phyloP scores from a whole-genome alignment of 2,329 filamentous ascomycete species.

The Fusarium acutatum region DNA sequence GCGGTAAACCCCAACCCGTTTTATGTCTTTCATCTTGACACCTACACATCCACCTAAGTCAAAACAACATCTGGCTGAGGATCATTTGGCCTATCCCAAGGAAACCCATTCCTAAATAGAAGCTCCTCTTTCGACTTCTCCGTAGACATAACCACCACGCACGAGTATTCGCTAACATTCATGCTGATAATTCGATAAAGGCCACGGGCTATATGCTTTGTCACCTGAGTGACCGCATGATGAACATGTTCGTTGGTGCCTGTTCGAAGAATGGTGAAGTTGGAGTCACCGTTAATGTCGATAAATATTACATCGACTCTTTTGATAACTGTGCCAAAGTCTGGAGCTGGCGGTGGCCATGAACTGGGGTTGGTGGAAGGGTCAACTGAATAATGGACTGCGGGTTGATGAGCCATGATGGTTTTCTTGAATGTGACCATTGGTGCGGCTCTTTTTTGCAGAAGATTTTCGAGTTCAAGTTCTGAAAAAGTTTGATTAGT shows the following conservation, averaged over 20 bases:
- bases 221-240: neutral
- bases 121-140: neutral
- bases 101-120: neutral
- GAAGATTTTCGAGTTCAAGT: neutral
- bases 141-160: neutral
- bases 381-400: neutral
- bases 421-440: too few relatives aligned
- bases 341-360: neutral
- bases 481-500: neutral
- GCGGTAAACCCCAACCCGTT: rapidly evolving
- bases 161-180: neutral
- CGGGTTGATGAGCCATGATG: neutral
- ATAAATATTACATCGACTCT: neutral
- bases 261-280: neutral
- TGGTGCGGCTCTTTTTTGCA: neutral
- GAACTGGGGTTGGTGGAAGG: neutral
- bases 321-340: neutral
- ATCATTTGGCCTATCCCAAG: neutral
- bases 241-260: neutral
- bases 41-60: neutral
- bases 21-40: rapidly evolving
- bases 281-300: neutral
- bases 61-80: neutral
- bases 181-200: neutral
- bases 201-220: neutral